A percentile compares a stretch with the other conserved stretches of the same genome.
Conservation (phyloP, 805 yeast species). For the Nakazawaea laoshanensis region DNA sequence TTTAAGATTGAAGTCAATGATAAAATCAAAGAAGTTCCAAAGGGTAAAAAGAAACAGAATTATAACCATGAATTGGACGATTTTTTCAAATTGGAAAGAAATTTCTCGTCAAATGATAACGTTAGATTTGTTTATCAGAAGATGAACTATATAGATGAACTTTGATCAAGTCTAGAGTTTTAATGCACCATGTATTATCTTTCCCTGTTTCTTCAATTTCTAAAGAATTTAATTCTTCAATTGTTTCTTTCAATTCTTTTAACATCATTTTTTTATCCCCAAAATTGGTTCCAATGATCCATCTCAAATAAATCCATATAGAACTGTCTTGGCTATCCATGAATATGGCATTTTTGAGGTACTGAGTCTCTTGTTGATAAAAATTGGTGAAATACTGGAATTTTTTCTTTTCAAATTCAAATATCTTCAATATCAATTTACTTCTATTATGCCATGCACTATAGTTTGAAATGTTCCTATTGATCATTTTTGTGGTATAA, state of each 20-base stretch:
- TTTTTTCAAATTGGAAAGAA: constrained; percentile 8
- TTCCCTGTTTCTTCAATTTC: constrained; percentile 60
- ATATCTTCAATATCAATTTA: constrained; percentile 50
- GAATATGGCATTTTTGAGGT: constrained; percentile 61
- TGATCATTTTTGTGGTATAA: constrained; percentile 73
- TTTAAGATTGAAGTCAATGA: constrained; percentile 20
- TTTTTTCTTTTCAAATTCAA: constrained; percentile 19
- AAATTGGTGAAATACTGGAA: too few species aligned
- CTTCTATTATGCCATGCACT: constrained; percentile 95
- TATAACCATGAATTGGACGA: constrained; percentile 6
- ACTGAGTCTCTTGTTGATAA: constrained; percentile 18
- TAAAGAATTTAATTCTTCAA: constrained; percentile 59
- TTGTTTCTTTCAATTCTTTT: constrained; percentile 36
- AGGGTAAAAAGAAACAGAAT: constrained; percentile 2
- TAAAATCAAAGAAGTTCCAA: constrained; percentile 3
- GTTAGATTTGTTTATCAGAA: constrained; percentile 10
- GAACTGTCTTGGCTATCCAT: constrained; percentile 94
- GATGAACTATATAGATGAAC: constrained; percentile 10
- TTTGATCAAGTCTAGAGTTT: constrained; percentile 39
- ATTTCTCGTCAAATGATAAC: constrained; percentile 5
- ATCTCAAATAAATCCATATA: constrained; percentile 80
- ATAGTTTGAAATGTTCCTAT: constrained; percentile 79
- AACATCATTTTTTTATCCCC: constrained; percentile 23
- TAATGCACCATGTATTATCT: constrained; percentile 73
- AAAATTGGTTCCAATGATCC: constrained; percentile 52